These are phyloP conservation scores for Nicotiana otophora DNA, from an alignment of 257 asterid species.

Conservation along the genomic window DNA sequence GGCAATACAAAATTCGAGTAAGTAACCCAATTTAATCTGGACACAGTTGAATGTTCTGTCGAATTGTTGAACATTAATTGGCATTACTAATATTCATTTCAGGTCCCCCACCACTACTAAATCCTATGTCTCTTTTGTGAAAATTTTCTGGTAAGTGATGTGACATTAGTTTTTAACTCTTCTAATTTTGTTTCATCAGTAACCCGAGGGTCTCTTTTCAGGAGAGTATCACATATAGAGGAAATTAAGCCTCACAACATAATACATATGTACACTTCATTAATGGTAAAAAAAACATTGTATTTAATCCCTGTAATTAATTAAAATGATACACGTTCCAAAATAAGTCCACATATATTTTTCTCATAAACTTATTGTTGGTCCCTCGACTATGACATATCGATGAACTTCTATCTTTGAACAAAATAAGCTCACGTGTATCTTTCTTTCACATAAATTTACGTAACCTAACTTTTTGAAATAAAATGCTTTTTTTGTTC, in stretches of 20 bases:
- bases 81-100: too few relatives aligned
- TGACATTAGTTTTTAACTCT: not conserved
- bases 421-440: not conserved
- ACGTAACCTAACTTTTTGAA: not conserved
- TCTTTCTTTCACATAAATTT: too few relatives aligned
- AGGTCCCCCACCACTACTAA: not conserved
- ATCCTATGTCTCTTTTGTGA: not conserved
- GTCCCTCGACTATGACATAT: not conserved
- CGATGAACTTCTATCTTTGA: not conserved
- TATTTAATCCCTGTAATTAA: not conserved
- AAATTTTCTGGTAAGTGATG: not conserved
- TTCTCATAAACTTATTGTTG: not conserved
- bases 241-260: too few relatives aligned
- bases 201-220: too few relatives aligned
- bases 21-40: too few relatives aligned
- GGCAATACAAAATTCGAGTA: too few relatives aligned
- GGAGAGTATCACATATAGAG: not conserved
- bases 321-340: not conserved
- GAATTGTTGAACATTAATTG: not conserved
- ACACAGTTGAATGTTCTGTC: too few relatives aligned
- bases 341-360: too few relatives aligned
- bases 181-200: too few relatives aligned
- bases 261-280: not conserved
- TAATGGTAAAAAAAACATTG: not conserved
- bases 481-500: not conserved